Base-by-base conservation (phyloP, 805 yeast species). In the Ogataea methanolica region DNA sequence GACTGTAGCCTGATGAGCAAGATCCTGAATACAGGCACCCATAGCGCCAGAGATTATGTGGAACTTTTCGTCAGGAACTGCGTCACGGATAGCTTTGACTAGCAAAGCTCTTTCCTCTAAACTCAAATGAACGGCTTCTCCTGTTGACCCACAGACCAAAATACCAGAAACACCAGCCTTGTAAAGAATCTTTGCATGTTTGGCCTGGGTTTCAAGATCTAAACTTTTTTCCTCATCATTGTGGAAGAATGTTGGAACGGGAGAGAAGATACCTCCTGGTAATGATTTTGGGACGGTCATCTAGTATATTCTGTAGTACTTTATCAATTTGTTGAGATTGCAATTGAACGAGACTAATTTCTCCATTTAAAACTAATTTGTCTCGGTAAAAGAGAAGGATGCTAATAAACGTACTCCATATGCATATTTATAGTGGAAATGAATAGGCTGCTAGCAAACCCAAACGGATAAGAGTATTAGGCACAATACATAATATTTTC, bases 101-200 rank as follows among this genome's bases (percentile, higher is more conserved):
- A 68, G 47, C 11, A 57, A 42, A 12, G 59, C 59, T 54, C 82
- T 68, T 61, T 78, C 83, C 36, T 61, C 55, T 41, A 69, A 63
- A 14, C 79, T 68, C 55, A 76, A 60, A 52, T 75, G 78, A 35
- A 75, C 73, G 46, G 74, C 71, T 57, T 78, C 82, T 35, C 82
- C 83, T n/a, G 80, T 78, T 17, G 80, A 75, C 5, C 82, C 82
- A 49, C 74, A 66, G 12, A 76, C 59, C 17, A 76, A 73, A 4
- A 74, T 60, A 15, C 83, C 83, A 38, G 60, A 50, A 44, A 77
- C 70, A 9, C 82, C 82, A 44, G 65, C 65, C 14, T 68, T 55
- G 36, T 72, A 62, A 42, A 78, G 63, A 58, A 59, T 67, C 43
- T 69, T 63, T 34, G 80, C 73, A 53, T 78, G 82, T 42, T 63